Conservation (phyloP, 2,329 filamentous ascomycete genomes). For the Pseudocercospora pini-densiflorae region DNA sequence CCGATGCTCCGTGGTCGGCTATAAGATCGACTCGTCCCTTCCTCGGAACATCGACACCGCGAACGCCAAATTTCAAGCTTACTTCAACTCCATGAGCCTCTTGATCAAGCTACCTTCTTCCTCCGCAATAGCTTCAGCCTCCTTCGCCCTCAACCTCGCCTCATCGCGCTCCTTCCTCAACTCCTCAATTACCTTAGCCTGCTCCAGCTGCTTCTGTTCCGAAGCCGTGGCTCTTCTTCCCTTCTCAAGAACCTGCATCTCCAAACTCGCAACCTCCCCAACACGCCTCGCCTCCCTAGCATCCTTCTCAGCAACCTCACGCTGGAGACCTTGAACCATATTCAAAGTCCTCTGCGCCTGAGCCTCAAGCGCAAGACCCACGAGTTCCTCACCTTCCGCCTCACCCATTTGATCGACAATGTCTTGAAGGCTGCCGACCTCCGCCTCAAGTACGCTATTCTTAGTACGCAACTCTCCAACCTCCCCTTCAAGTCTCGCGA, state of each 20-base stretch:
- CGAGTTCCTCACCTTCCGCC: conserved; percentile 14
- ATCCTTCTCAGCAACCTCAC: conserved; percentile 18
- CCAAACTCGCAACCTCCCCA: background rate
- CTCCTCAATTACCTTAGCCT: conserved; percentile 8
- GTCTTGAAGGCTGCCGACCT: conserved; percentile 3
- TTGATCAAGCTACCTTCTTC: conserved; percentile 21
- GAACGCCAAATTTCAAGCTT: background rate
- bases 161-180: background rate
- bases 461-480: background rate
- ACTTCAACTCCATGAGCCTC: conserved; percentile 7
- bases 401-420: conserved; percentile 10
- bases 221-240: background rate
- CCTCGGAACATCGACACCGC: background rate
- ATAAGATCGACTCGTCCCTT: background rate
- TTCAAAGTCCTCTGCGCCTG: conserved; percentile 22
- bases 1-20: background rate
- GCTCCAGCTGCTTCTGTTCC: conserved; percentile 8
- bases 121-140: conserved; percentile 13
- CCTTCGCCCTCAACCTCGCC: background rate
- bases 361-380: conserved; percentile 22
- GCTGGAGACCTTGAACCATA: conserved; percentile 24
- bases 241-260: conserved; percentile 5
- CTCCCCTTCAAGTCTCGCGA: conserved; percentile 1
- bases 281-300: background rate
- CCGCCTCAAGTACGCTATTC: conserved; percentile 7